phyloP scores from a whole-genome alignment of 2,329 filamentous ascomycete genomes.

The Arachnomyces sp. region DNA sequence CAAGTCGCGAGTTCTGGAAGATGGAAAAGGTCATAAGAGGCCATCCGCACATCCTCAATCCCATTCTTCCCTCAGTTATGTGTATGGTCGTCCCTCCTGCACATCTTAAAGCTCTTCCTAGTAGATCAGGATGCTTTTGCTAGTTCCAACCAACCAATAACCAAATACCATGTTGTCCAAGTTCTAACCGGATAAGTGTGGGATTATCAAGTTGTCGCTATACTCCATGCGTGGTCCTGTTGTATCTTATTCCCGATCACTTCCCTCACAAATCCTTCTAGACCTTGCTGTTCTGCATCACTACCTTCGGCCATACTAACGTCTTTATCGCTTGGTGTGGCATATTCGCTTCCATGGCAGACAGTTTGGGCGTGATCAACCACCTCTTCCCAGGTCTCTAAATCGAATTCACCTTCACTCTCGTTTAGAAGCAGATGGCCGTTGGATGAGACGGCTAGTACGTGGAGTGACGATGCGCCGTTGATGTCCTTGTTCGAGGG shows the following conservation, averaged over 20 bases:
- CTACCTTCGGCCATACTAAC: constrained; percentile 37
- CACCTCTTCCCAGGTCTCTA: constrained; percentile 67
- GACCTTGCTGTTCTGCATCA: constrained; percentile 32
- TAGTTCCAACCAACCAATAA: no score
- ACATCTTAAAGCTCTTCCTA: no score
- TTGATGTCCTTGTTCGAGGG: constrained; percentile 58
- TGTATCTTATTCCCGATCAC: constrained; percentile 51
- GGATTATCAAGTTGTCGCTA: constrained; percentile 25
- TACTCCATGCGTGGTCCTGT: constrained; percentile 32
- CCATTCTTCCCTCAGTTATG: no score
- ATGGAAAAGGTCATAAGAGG: no score
- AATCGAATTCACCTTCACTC: constrained; percentile 71
- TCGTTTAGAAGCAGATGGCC: constrained; percentile 69
- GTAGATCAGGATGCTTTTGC: no score
- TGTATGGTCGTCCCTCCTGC: no score
- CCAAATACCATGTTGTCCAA: background rate
- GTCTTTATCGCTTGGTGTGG: constrained; percentile 50
- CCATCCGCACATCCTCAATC: no score
- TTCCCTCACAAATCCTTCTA: constrained; percentile 57
- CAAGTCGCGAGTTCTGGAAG: no score
- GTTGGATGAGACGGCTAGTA: constrained; percentile 71
- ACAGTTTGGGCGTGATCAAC: constrained; percentile 57
- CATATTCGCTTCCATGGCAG: constrained; percentile 53
- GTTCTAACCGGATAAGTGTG: background rate
- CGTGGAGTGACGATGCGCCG: constrained; percentile 64